Percentiles rank a stretch among this genome's conserved stretches.
phyloP scores from a whole-genome alignment of 2,329 filamentous ascomycete genomes.

The Xylaria digitata region DNA sequence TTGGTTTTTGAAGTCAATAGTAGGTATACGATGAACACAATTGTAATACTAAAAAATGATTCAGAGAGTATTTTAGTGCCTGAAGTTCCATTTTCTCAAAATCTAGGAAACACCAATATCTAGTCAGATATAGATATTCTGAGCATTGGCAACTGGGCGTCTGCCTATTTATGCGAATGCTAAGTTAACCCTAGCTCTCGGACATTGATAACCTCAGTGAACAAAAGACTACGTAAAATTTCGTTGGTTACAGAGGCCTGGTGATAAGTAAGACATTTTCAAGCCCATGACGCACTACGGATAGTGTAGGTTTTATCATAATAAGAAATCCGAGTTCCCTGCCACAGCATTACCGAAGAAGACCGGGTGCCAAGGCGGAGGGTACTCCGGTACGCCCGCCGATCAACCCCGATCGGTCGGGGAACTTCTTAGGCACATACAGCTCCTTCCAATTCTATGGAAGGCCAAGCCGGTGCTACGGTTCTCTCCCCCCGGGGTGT shows the following conservation, averaged over 20 bases:
- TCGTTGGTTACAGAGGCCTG: too few relatives aligned
- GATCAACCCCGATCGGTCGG: neutral
- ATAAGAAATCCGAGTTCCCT: constrained; percentile 2
- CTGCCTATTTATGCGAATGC: too few relatives aligned
- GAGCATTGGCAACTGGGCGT: too few relatives aligned
- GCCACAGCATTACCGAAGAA: neutral
- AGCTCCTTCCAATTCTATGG: neutral
- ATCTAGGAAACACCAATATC: neutral
- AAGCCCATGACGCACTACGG: neutral
- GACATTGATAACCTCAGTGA: too few relatives aligned
- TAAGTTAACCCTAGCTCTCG: too few relatives aligned
- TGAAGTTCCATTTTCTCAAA: neutral
- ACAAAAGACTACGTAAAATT: too few relatives aligned
- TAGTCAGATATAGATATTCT: too few relatives aligned
- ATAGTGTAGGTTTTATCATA: neutral
- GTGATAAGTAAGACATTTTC: neutral
- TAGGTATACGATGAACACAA: neutral
- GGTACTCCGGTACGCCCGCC: neutral
- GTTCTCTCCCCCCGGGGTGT: neutral
- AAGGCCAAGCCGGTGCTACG: neutral
- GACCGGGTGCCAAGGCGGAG: constrained; percentile 21
- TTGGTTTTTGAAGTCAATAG: neutral
- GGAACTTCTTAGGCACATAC: neutral
- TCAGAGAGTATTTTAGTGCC: neutral
- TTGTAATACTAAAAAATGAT: too few relatives aligned